A percentile compares a stretch with the other conserved stretches of the same genome.
These are phyloP conservation scores for Heliamphora pulchella DNA, from an alignment of 179 eudicot genomes.

Conservation along the genomic window DNA sequence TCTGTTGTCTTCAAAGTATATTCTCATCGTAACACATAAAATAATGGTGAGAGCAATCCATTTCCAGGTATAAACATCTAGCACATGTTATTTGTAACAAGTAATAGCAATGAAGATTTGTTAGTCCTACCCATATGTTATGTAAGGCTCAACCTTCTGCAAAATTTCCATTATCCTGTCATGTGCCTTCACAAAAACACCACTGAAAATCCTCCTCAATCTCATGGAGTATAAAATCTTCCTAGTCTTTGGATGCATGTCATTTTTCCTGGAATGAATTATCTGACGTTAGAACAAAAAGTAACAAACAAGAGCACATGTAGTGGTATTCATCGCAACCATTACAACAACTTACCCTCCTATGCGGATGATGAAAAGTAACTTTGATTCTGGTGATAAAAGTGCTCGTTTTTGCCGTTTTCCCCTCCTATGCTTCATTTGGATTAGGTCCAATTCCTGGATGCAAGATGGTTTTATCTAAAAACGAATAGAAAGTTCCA, in stretches of 20 bases:
- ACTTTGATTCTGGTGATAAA: constrained; percentile 56
- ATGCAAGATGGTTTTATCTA: not conserved
- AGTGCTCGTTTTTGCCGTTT: constrained; percentile 28
- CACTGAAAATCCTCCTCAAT: constrained; percentile 47
- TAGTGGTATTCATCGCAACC: not conserved
- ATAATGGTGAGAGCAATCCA: not conserved
- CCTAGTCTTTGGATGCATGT: constrained; percentile 59
- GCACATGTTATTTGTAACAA: not conserved
- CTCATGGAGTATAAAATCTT: constrained; percentile 52
- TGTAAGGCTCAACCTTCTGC: constrained; percentile 75
- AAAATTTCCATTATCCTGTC: constrained; percentile 53
- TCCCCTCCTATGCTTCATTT: constrained; percentile 73
- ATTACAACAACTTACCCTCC: constrained; percentile 50
- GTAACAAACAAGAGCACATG: constrained; percentile 1
- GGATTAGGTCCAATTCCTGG: constrained; percentile 69
- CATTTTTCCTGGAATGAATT: constrained; percentile 49
- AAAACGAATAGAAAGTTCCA: not conserved
- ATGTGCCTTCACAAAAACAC: constrained; percentile 66
- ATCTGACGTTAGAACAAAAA: not conserved
- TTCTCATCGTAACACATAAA: not conserved
- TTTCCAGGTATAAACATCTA: not conserved
- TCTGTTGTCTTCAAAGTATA: not conserved
- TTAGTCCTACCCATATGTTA: constrained; percentile 61
- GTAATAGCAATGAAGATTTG: not conserved
- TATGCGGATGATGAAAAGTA: constrained; percentile 73